These are phyloP conservation scores for Phytopythium oedochilum DNA, from an alignment of 352 stramenopile species.

Conservation along the genomic window DNA sequence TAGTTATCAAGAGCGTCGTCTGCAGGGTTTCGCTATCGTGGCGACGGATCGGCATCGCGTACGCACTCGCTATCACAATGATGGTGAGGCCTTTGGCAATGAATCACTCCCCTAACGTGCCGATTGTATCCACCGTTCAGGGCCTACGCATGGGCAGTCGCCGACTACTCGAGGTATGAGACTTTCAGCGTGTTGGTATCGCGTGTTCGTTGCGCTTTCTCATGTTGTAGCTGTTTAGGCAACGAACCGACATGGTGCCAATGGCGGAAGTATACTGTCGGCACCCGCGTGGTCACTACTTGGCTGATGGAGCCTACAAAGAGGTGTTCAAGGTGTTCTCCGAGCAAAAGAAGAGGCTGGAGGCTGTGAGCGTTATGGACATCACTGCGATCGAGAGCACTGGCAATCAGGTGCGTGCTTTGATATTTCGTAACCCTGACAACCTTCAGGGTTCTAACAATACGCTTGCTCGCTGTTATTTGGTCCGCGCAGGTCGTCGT, in stretches of 20 bases:
- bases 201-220: too few relatives aligned
- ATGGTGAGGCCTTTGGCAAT: too few relatives aligned
- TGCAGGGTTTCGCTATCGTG: conserved; percentile 41
- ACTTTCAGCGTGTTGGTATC: not conserved
- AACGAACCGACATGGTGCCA: conserved; percentile 21
- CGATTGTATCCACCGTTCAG: conserved; percentile 9
- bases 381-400: conserved; percentile 81
- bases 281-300: conserved; percentile 67
- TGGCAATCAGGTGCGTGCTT: conserved; percentile 76
- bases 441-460: not conserved
- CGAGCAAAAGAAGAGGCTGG: conserved; percentile 40
- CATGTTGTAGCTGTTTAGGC: conserved; percentile 20
- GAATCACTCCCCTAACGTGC: too few relatives aligned
- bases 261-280: conserved; percentile 41
- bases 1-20: conserved; percentile 24
- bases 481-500: conserved; percentile 60
- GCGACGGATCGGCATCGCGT: conserved; percentile 39
- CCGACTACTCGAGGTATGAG: conserved; percentile 46
- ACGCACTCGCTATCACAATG: conserved; percentile 5
- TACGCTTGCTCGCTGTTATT: not conserved
- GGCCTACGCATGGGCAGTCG: conserved; percentile 44
- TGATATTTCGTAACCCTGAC: not conserved
- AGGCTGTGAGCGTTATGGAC: conserved; percentile 92
- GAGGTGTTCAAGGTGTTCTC: conserved; percentile 86
- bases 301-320: conserved; percentile 86